phyloP scores from a whole-genome alignment of 1,139 yeast species.

The Pichia sp. region DNA sequence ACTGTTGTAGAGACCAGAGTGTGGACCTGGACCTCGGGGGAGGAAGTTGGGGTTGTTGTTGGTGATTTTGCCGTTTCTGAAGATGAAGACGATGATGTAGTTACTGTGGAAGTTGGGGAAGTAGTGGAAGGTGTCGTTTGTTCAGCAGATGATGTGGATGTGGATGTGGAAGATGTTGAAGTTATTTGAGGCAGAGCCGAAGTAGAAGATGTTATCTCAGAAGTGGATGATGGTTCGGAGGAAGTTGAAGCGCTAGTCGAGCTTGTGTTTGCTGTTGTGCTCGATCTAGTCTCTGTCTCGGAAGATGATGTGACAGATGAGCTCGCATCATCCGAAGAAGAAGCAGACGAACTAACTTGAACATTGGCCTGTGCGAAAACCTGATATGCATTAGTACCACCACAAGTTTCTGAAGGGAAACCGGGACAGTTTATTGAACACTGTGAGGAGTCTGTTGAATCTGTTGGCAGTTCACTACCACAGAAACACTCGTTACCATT shows the following conservation, averaged over 20 bases:
- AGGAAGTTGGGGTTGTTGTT: constrained; percentile 13
- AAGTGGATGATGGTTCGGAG: not conserved
- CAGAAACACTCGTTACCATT: constrained; percentile 61
- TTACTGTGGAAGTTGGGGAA: not conserved
- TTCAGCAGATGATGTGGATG: constrained; percentile 8
- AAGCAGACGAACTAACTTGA: constrained; percentile 11
- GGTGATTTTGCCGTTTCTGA: not conserved
- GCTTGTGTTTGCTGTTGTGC: constrained; percentile 12
- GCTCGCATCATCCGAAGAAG: constrained; percentile 23
- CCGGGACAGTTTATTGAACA: constrained; percentile 31
- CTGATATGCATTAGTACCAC: constrained; percentile 37
- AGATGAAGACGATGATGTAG: not conserved
- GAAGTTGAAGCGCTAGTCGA: not conserved
- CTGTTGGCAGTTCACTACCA: constrained; percentile 47
- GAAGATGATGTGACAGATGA: constrained; percentile 7
- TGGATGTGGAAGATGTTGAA: constrained; percentile 20
- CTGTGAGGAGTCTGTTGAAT: constrained; percentile 25
- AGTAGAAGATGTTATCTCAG: not conserved
- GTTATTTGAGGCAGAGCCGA: not conserved
- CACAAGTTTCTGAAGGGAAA: constrained; percentile 31
- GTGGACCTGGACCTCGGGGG: constrained; percentile 12
- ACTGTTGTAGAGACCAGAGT: constrained; percentile 23
- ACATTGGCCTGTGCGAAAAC: constrained; percentile 28
- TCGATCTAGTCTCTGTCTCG: constrained; percentile 16
- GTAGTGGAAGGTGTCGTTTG: constrained; percentile 14